Evolutionary conservation across 768 basidiomycete species (phyloP).

Genomic region (Rhizopogon sp.): DNA sequence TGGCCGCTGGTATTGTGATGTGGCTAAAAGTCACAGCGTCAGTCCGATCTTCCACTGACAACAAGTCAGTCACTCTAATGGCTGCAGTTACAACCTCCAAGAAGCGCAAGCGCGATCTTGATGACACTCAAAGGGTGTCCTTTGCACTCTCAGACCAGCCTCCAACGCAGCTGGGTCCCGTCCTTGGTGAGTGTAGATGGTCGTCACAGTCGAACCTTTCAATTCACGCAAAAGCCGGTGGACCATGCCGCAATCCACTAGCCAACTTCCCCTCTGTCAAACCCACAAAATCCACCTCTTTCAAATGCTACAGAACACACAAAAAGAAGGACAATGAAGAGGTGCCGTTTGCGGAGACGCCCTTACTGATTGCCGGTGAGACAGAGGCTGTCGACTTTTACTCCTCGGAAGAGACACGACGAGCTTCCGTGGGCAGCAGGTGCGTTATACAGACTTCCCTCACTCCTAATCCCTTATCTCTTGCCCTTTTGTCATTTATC

Average conservation of each 20-base stretch:
- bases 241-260: conserved; percentile 22
- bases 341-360: conserved; percentile 26
- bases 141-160: conserved; percentile 32
- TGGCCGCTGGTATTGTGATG: conserved; percentile 10
- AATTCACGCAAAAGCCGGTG: conserved; percentile 3
- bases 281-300: conserved; percentile 53
- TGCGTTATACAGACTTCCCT: conserved; percentile 30
- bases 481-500: background rate
- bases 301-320: conserved; percentile 54
- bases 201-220: conserved; percentile 14
- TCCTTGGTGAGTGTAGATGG: conserved; percentile 42
- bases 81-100: conserved; percentile 25
- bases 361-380: conserved; percentile 67
- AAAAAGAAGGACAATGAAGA: conserved; percentile 20
- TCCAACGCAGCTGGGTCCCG: conserved; percentile 39
- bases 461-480: background rate
- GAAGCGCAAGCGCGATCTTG: conserved; percentile 46
- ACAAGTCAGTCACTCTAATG: conserved; percentile 9
- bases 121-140: conserved; percentile 28
- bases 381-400: conserved; percentile 81
- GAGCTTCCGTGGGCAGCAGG: conserved; percentile 62
- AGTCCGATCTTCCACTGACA: conserved; percentile 5
- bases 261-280: conserved; percentile 63
- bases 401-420: conserved; percentile 50
- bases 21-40: conserved; percentile 5